Evolutionary conservation across 495 filamentous ascomycete species (phyloP).

Genomic region (Hypoxylon perforatum): DNA sequence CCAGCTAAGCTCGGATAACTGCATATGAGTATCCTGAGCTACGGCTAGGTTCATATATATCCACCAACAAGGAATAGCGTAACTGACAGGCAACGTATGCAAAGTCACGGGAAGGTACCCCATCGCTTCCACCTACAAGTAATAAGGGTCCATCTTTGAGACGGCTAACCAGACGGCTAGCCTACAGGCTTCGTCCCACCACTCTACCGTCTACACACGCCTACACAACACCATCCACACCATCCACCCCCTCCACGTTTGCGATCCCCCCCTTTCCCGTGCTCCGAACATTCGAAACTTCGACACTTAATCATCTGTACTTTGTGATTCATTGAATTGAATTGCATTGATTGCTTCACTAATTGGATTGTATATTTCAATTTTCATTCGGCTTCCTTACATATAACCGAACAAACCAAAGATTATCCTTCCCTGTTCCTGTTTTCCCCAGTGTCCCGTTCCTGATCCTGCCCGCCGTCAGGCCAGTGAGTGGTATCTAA

Average conservation of each 20-base stretch:
- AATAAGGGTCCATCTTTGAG: slow-evolving; percentile 7
- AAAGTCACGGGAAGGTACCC: not conserved
- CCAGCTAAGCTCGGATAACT: too few relatives aligned
- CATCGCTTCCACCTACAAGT: not conserved
- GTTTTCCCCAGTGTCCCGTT: not conserved
- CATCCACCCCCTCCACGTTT: slow-evolving; percentile 17
- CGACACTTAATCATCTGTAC: not conserved
- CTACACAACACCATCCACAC: not conserved
- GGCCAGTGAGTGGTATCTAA: slow-evolving; percentile 13
- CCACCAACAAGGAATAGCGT: too few relatives aligned
- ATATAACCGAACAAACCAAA: slow-evolving; percentile 1
- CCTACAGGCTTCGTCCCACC: not conserved
- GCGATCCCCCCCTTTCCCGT: slow-evolving; percentile 18
- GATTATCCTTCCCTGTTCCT: slow-evolving; percentile 9
- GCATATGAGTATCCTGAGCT: too few relatives aligned
- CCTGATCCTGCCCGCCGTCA: slow-evolving; percentile 5
- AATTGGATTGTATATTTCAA: slow-evolving; percentile 3
- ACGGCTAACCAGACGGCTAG: not conserved
- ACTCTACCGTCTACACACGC: not conserved
- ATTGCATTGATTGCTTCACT: not conserved
- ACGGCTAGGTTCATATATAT: too few relatives aligned
- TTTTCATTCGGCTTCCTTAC: not conserved
- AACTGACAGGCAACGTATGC: too few relatives aligned
- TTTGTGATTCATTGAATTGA: not conserved
- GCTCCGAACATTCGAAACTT: slow-evolving; percentile 17